Evolutionary conservation across 1,284 basidiomycete species (phyloP).

Genomic region (Moesziomyces antarcticus): DNA sequence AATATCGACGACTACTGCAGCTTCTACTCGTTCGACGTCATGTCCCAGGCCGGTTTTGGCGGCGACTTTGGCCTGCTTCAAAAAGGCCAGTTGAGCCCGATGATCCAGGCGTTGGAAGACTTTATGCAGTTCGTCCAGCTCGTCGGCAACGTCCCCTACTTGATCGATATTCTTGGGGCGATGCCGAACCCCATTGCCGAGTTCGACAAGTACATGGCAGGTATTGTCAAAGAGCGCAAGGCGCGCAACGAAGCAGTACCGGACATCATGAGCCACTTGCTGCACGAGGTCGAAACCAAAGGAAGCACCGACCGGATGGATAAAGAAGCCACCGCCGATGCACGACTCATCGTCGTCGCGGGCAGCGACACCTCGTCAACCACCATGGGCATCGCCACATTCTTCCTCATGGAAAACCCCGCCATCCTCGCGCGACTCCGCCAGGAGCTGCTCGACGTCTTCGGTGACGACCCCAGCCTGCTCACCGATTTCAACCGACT

Average conservation of each 20-base stretch:
- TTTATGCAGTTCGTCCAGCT: constrained; percentile 29
- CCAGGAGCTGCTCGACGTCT: constrained; percentile 27
- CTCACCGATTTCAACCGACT: constrained; percentile 24
- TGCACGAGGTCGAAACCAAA: constrained; percentile 12
- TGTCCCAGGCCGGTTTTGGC: constrained; percentile 35
- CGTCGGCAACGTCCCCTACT: constrained; percentile 41
- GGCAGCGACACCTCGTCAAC: constrained; percentile 44
- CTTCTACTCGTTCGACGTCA: constrained; percentile 47
- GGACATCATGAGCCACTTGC: constrained; percentile 36
- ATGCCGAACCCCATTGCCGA: constrained; percentile 40
- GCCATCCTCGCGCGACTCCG: constrained; percentile 14
- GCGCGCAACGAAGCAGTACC: constrained; percentile 14
- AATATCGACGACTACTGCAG: constrained; percentile 38
- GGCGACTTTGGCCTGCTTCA: constrained; percentile 41
- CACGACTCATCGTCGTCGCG: constrained; percentile 40
- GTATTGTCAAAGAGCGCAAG: constrained; percentile 29
- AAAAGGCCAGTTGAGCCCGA: constrained; percentile 23
- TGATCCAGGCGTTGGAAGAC: constrained; percentile 33
- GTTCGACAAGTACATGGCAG: constrained; percentile 37
- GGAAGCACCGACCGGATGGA: constrained; percentile 4
- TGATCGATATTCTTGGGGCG: constrained; percentile 24
- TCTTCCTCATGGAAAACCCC: constrained; percentile 27
- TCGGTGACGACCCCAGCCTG: constrained; percentile 17
- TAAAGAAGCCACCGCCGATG: constrained; percentile 29
- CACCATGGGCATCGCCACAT: constrained; percentile 35